Conservation (phyloP, 1,284 basidiomycete genomes). For the Fomitopsis palustris region DNA sequence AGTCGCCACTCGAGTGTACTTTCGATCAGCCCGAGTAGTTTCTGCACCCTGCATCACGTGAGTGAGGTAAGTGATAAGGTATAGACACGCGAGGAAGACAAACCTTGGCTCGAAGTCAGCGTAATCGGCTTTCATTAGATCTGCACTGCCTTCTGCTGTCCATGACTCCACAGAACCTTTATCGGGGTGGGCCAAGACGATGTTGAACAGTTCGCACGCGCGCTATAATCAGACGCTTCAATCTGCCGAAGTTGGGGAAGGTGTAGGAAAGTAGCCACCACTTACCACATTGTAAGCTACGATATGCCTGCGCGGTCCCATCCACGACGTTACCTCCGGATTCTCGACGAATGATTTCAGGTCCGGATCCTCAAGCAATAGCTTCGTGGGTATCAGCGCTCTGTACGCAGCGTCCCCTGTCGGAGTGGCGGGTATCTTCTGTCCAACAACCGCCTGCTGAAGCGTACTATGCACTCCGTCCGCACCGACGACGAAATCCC, state of each 20-base stretch:
- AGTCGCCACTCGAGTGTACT: slow-evolving; percentile 48
- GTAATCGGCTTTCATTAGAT: slow-evolving; percentile 43
- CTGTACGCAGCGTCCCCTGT: slow-evolving; percentile 55
- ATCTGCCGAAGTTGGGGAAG: neutral
- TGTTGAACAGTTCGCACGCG: slow-evolving; percentile 38
- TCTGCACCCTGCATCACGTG: slow-evolving; percentile 36
- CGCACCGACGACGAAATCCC: slow-evolving; percentile 41
- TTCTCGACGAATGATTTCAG: slow-evolving; percentile 37
- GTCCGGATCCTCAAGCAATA: slow-evolving; percentile 47
- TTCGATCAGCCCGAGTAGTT: slow-evolving; percentile 43
- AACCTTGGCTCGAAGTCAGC: slow-evolving; percentile 42
- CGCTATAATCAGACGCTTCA: slow-evolving; percentile 22
- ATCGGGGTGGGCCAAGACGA: slow-evolving; percentile 42
- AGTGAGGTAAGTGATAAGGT: neutral
- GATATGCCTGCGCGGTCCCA: slow-evolving; percentile 38
- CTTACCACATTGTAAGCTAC: slow-evolving; percentile 42
- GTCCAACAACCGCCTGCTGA: slow-evolving; percentile 41
- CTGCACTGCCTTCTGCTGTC: slow-evolving; percentile 41
- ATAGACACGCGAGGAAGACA: slow-evolving; percentile 7
- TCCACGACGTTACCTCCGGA: slow-evolving; percentile 42
- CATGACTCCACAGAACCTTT: slow-evolving; percentile 43
- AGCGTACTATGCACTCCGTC: slow-evolving; percentile 50
- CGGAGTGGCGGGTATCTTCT: slow-evolving; percentile 29
- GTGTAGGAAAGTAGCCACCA: neutral
- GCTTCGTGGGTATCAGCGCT: slow-evolving; percentile 42